Base-by-base conservation (phyloP, 73 alveolate genomes). In the Paramecium primaurelia region DNA sequence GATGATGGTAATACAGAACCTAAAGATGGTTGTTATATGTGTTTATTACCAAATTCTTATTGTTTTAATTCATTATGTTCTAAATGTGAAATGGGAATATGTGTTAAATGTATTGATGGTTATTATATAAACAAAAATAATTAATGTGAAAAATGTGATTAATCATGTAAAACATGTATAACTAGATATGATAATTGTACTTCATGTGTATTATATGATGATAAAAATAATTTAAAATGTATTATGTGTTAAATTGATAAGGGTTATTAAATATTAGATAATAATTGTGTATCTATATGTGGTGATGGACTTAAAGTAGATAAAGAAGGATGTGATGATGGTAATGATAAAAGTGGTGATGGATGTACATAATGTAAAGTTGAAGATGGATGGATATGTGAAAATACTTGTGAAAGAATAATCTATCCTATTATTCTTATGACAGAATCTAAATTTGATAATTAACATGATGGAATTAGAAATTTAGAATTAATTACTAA, bases 261-360 rank as follows among this genome's bases (percentile, higher is more conserved):
- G 49, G 91, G 91, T 16, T 80, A 26, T 42, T 9, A 80, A 47
- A 45, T 45, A 25, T 26, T 32, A 32, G 47, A 47, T 8, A 44
- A 49, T 25, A 47, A 47, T 16, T 80, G 91, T 42, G 42, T 49
- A 1, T 38, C 49, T 25, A 45, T 80, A 8, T 80, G 91, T 47
- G 91, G 91, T 16, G 91, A 80, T 80, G 91, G 91, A 22, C 22
- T 80, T 6, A 49, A 45, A 49, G 91, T 80, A 26, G 42, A 45
- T 9, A n/a, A 36, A 22, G 91, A 80, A 80, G n/a, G 5, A 20
- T 80, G 91, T 45, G 91, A 80, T 80, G 91, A 80, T 80, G 91
- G 91, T 11, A 80, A 80, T 80, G 51, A 25, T 12, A 80, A 80
- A 26, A 28, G 58, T 45, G 91, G 91, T 5, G 91, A 80, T 47